phyloP scores from a whole-genome alignment of 495 filamentous ascomycete species.

The Opeltia flavorubescens region DNA sequence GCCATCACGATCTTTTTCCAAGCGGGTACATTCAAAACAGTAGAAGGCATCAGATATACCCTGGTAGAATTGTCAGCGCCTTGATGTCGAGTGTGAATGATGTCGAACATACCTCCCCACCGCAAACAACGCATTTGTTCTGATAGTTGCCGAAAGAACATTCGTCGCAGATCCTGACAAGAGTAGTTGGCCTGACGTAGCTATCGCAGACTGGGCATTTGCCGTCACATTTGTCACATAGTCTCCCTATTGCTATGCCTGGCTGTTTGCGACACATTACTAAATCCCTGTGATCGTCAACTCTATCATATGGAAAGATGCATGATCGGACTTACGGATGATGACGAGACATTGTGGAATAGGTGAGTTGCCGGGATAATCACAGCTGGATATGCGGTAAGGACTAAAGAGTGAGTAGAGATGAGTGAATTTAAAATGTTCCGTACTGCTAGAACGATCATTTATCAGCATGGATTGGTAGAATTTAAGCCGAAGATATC shows the following conservation, averaged over 20 bases:
- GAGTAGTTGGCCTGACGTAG: conserved; percentile 94
- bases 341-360: conserved; percentile 54
- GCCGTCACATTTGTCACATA: conserved; percentile 99
- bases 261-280: conserved; percentile 99
- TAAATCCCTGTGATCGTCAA: conserved; percentile 51
- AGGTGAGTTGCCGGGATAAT: neutral
- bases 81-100: neutral
- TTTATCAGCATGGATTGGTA: neutral
- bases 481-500: neutral
- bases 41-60: conserved; percentile 99
- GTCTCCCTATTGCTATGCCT: conserved; percentile 93
- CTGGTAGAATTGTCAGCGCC: conserved; percentile 10
- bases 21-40: conserved; percentile 94
- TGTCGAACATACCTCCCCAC: conserved; percentile 49
- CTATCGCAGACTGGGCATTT: conserved; percentile 99
- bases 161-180: conserved; percentile 97
- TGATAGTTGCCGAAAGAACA: conserved; percentile 99
- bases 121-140: conserved; percentile 98
- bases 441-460: no score
- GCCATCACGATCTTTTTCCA: conserved; percentile 95
- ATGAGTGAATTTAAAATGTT: neutral
- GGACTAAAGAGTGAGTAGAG: neutral
- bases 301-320: conserved; percentile 15
- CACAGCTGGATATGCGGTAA: neutral
- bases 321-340: conserved; percentile 45